phyloP scores from a whole-genome alignment of 2,329 filamentous ascomycete species.

The Fusarium sp. region DNA sequence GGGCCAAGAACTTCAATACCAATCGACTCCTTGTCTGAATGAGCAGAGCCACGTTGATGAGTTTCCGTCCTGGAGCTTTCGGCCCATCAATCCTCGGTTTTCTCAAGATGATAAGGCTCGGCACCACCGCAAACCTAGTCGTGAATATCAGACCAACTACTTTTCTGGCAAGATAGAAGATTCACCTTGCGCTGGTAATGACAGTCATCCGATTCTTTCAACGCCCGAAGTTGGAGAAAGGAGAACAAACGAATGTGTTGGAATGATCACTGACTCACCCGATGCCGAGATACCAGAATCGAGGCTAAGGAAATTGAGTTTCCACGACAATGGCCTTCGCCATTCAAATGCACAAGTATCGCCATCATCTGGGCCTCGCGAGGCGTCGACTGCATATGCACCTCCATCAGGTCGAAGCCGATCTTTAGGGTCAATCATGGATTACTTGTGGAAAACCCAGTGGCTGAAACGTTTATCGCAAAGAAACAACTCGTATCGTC shows the following conservation, averaged over 20 bases:
- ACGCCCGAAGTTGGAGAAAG: neutral
- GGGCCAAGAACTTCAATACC: conserved; percentile 16
- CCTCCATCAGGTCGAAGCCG: conserved; percentile 35
- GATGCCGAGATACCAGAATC: neutral
- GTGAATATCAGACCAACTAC: conserved; percentile 33
- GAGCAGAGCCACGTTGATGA: conserved; percentile 44
- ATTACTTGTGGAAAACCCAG: conserved; percentile 49
- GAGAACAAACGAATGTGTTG: neutral
- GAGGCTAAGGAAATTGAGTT: neutral
- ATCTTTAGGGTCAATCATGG: conserved; percentile 46
- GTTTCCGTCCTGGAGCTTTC: conserved; percentile 39
- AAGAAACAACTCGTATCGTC: conserved; percentile 41
- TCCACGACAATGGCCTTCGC: conserved; percentile 1
- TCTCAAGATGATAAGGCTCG: neutral
- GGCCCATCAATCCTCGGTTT: conserved; percentile 17
- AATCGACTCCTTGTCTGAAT: conserved; percentile 25
- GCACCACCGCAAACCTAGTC: conserved; percentile 8
- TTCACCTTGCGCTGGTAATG: neutral
- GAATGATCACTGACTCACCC: neutral
- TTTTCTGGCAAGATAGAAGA: neutral
- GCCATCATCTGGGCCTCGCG: neutral
- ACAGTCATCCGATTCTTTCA: neutral
- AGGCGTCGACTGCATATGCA: conserved; percentile 3
- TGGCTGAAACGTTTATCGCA: conserved; percentile 51
- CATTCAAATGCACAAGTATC: conserved; percentile 12